These are phyloP conservation scores for Jackrogersella minutella DNA, from an alignment of 495 filamentous ascomycete genomes.

Conservation along the genomic window DNA sequence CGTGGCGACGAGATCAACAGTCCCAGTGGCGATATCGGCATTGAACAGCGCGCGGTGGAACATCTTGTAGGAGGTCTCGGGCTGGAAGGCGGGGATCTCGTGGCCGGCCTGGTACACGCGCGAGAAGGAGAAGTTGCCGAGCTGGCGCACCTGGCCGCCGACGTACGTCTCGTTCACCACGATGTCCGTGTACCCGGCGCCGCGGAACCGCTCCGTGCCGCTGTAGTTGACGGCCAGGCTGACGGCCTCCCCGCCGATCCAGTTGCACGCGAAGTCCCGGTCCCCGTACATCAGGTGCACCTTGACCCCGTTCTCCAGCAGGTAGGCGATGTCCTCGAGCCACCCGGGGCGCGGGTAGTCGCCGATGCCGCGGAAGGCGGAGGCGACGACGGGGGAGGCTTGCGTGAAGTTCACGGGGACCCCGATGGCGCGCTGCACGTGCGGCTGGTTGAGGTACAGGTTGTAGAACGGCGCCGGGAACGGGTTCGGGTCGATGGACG, in stretches of 20 bases:
- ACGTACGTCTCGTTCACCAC: slow-evolving; percentile 55
- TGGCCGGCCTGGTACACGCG: slow-evolving; percentile 77
- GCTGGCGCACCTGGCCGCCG: slow-evolving; percentile 72
- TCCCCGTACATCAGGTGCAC: slow-evolving; percentile 72
- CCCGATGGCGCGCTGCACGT: slow-evolving; percentile 70
- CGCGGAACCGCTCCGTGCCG: slow-evolving; percentile 54
- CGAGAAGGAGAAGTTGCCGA: slow-evolving; percentile 73
- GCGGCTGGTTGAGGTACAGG: slow-evolving; percentile 68
- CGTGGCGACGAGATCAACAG: slow-evolving; percentile 57
- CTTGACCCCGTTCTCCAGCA: slow-evolving; percentile 65
- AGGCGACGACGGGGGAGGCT: slow-evolving; percentile 59
- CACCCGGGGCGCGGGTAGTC: slow-evolving; percentile 59
- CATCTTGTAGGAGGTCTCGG: slow-evolving; percentile 66
- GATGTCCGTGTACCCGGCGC: slow-evolving; percentile 65
- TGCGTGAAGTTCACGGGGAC: slow-evolving; percentile 72
- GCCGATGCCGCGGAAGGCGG: slow-evolving; percentile 61
- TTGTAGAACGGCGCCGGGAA: slow-evolving; percentile 64
- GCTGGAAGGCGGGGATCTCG: slow-evolving; percentile 75
- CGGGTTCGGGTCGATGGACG: slow-evolving; percentile 60
- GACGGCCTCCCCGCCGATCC: slow-evolving; percentile 68
- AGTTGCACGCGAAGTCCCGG: slow-evolving; percentile 70
- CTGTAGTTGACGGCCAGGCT: slow-evolving; percentile 62
- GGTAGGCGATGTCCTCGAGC: slow-evolving; percentile 58
- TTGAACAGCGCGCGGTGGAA: slow-evolving; percentile 66
- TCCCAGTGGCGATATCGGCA: slow-evolving; percentile 69